phyloP scores from a whole-genome alignment of 176 grass and related monocot species.

The Pontederia paniculata region DNA sequence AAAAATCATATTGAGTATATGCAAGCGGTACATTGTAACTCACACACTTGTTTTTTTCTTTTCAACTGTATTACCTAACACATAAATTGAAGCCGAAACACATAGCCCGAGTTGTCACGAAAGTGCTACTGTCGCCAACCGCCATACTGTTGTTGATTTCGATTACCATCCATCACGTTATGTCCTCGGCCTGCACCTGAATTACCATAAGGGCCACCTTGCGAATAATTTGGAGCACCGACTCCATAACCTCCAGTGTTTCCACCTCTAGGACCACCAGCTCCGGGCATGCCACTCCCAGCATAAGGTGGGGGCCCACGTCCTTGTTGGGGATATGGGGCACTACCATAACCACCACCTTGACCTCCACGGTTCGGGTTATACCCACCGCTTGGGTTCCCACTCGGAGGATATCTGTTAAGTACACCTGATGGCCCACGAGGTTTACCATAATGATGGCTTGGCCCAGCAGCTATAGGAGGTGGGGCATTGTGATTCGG shows the following conservation, averaged over 20 bases:
- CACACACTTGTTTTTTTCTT: too few relatives aligned
- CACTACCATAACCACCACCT: slow-evolving; percentile 52
- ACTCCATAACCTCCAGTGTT: slow-evolving; percentile 33
- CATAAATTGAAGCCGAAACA: too few relatives aligned
- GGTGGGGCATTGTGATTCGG: slow-evolving; percentile 47
- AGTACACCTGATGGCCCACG: slow-evolving; percentile 53
- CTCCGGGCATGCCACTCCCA: slow-evolving; percentile 29
- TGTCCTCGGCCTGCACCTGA: slow-evolving; percentile 50
- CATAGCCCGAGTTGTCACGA: neutral
- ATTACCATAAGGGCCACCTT: slow-evolving; percentile 47
- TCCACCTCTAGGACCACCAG: slow-evolving; percentile 34
- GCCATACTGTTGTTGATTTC: slow-evolving; percentile 65
- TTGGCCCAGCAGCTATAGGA: slow-evolving; percentile 40
- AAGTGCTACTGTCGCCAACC: slow-evolving; percentile 41
- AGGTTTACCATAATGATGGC: slow-evolving; percentile 72
- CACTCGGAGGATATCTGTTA: slow-evolving; percentile 52
- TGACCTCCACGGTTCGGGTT: slow-evolving; percentile 60
- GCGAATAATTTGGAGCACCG: slow-evolving; percentile 43
- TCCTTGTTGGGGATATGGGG: slow-evolving; percentile 51
- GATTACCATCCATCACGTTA: slow-evolving; percentile 36
- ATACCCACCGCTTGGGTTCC: slow-evolving; percentile 42
- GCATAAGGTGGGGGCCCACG: slow-evolving; percentile 44
- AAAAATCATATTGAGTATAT: too few relatives aligned
- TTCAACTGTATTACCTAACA: too few relatives aligned
- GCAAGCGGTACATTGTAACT: too few relatives aligned